Evolutionary conservation across 768 basidiomycete genomes (phyloP), one percentile per base, ranked within the genome.

Genomic region (Calvatia gigantea): DNA sequence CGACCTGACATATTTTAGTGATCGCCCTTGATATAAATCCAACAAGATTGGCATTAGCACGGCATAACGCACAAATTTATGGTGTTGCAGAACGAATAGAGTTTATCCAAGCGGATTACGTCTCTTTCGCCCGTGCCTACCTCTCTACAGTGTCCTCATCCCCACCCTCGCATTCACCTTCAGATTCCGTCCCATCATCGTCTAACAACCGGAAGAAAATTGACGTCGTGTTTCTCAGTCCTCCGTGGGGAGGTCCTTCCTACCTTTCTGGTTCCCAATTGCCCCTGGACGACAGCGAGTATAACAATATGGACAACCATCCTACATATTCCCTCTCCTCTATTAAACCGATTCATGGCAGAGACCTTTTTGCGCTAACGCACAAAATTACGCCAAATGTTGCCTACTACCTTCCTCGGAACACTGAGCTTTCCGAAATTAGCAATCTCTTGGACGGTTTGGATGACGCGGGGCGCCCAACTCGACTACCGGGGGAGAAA

Each of bases 31-130:
- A 99, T 65, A 87, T 81, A 27, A 92, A 91, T 7, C 84, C 89
- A 0, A 79, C 80, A 1, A 83, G 95, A n/a, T 78, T 99, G 3
- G 87, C 88, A 1, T 83, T 98, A 14, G 97, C 97, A 8, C 80
- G 89, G 51, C 95, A 98, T 68, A 98, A 99, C 62, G 97, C 97
- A 0, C 76, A 82, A 43, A 86, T 98, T 55, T 96, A 96, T 65
- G 97, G 96, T 38, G 94, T 99, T 37, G 91, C 89, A 7, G 89
- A 96, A 66, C 84, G 92, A 15, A 98, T 98, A 61, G 94, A 98
- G 61, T 99, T 98, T 65, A 83, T 99, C 50, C 81, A 91, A 35
- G 80, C 80, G 1, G 95, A 98, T 71, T 98, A 88, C 68, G 68
- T 91, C 43, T 75, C 85, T 8, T 99, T 95, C 64, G 90, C 88